Evolutionary conservation across 2,329 filamentous ascomycete genomes (phyloP), one percentile per base, ranked within the genome.

Genomic region (Sporothrix curviconia): DNA sequence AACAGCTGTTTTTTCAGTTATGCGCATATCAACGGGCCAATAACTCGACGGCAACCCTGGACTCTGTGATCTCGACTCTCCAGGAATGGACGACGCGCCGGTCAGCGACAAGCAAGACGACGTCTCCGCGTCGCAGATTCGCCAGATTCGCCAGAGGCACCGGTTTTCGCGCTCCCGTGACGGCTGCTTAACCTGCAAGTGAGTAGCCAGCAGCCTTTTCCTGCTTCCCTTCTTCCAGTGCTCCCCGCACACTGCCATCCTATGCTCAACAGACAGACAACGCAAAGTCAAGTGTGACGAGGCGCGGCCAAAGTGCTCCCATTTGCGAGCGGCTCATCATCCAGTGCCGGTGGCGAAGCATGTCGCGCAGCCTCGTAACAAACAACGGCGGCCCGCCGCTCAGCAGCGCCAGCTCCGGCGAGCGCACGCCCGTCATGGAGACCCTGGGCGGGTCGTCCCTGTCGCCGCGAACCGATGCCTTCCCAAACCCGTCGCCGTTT

Each of bases 221-320:
- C 19, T 44, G n/a, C n/a, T n/a, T n/a, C n/a, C 22, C 12, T 7
- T 7, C 5, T 44, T 37, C n/a, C 17, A 24, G 24, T 14, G 6
- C 17, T 15, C 28, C 1, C n/a, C 24, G 7, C 46, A 19, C 17
- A 34, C 46, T 34, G 24, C 28, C 7, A 39, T 60, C n/a, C n/a
- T n/a, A n/a, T n/a, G n/a, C n/a, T n/a, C n/a, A n/a, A n/a, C n/a
- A n/a, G n/a, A n/a, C n/a, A 78, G 76, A 61, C 75, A 76, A 37
- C 72, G 77, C 59, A 81, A 81, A 67, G 79, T 79, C 62, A 36
- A 61, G 56, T 82, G 78, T 64, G 77, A 80, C 62, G 78, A 81
- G 67, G 72, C 75, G 60, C 73, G 76, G 57, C 78, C 79, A 4
- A 66, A 74, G 17, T 82, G 79, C 65, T 75, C 70, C 50, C 78